Evolutionary conservation across 257 asterid species (phyloP), one percentile per base, ranked within the genome.

Genomic region (Paraleonurus japonicus): DNA sequence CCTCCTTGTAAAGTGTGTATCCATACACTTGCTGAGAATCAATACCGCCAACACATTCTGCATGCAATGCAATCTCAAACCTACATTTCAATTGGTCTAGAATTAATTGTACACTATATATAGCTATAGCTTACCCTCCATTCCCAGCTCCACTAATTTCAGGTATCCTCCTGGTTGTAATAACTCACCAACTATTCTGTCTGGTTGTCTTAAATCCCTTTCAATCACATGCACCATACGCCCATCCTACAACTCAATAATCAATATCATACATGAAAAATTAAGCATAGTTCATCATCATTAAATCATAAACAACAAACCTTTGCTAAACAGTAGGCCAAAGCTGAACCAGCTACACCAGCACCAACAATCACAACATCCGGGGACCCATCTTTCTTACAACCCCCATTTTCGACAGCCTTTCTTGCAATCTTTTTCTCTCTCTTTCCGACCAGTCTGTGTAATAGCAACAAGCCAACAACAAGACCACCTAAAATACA

Each of bases 151-250:
- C 17, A 77, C 72, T 47, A 85, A 30, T 33, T 83, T 85, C 61
- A 85, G 85, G 51, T 85, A 85, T 2, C 86, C 88, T 30, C 90
- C 90, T 0, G 90, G 90, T 39, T 85, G 90, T 1, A 85, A 74
- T 1, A 85, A 79, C 81, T 83, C 90, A 0, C 90, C 88, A 11
- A 82, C 87, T 4, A 85, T 85, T 23, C 85, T 73, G n/a, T 85
- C 84, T 0, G 90, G 90, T 59, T 85, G 81, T 69, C 74, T 81
- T 39, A 85, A 27, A 55, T 85, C 87, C 76, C 88, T 75, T 71
- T 85, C 90, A 11, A 85, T 81, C 65, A 85, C 84, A 64, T 78
- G 87, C 58, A 85, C 89, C 0, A 39, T 39, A 9, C 85, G 82
- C 43, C 90, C 88, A 11, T 81, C 88, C 88, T 85, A 55, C 23